Conservation (phyloP, 83 land plant species). For the Thuja plicata region DNA sequence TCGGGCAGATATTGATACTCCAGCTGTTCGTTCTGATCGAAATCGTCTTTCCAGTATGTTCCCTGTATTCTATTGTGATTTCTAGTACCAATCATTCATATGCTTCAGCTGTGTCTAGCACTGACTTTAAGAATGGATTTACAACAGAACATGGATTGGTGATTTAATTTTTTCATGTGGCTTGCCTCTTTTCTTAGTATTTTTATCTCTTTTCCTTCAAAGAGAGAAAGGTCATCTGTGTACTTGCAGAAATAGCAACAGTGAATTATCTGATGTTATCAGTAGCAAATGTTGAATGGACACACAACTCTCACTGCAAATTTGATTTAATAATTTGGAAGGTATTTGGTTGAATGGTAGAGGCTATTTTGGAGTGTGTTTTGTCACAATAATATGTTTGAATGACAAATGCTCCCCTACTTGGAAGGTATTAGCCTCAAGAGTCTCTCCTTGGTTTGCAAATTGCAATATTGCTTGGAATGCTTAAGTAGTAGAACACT, state of each 20-base stretch:
- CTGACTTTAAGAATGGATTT: background rate
- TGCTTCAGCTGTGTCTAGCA: background rate
- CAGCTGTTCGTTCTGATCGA: constrained; percentile 47
- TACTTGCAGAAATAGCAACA: background rate
- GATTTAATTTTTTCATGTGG: background rate
- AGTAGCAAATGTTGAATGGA: background rate
- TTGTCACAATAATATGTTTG: too few species aligned
- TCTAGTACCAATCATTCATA: background rate
- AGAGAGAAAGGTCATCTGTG: background rate
- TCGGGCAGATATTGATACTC: constrained; percentile 63
- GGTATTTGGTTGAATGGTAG: background rate
- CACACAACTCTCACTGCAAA: background rate
- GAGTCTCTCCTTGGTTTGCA: too few species aligned
- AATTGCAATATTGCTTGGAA: too few species aligned
- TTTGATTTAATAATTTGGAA: background rate
- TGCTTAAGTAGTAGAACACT: too few species aligned
- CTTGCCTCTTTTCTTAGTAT: background rate
- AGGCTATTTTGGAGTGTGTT: background rate
- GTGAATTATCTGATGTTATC: background rate
- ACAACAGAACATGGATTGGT: background rate
- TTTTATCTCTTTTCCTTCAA: background rate
- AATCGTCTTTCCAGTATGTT: constrained; percentile 53
- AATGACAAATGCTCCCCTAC: too few species aligned
- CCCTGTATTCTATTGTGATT: background rate
- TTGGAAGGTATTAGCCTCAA: too few species aligned